phyloP scores from a whole-genome alignment of 208 protist species.

The Acanthamoeba healyi region DNA sequence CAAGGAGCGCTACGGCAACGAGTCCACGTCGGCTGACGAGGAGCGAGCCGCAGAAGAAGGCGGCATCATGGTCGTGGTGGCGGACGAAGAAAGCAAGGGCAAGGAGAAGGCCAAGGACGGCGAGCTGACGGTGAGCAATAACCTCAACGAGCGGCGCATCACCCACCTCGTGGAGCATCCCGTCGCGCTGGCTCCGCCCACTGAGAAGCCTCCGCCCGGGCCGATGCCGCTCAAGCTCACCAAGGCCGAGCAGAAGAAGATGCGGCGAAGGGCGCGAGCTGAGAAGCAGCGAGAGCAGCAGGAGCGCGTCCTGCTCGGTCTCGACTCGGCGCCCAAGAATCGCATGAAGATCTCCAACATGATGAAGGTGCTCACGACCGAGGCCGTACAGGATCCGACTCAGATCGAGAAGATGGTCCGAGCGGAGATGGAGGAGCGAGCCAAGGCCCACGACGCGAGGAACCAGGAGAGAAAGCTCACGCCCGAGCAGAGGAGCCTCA shows the following conservation, averaged over 20 bases:
- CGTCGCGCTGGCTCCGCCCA: conserved; percentile 51
- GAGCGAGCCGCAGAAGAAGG: neutral
- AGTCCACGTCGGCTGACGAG: neutral
- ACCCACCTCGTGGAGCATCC: conserved; percentile 84
- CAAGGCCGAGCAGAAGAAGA: conserved; percentile 80
- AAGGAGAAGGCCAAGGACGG: neutral
- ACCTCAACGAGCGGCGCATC: conserved; percentile 50
- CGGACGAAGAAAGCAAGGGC: neutral
- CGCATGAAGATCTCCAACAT: conserved; percentile 87
- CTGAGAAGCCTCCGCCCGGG: neutral
- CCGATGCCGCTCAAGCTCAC: conserved; percentile 78
- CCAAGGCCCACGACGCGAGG: conserved; percentile 30
- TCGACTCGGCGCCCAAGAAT: conserved; percentile 70
- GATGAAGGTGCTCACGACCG: conserved; percentile 82
- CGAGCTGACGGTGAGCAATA: neutral
- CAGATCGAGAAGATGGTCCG: conserved; percentile 76
- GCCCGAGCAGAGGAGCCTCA: conserved; percentile 81
- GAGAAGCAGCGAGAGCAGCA: conserved; percentile 72
- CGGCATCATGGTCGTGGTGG: neutral
- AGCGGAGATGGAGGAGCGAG: conserved; percentile 71
- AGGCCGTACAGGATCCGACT: conserved; percentile 86
- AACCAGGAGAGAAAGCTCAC: conserved; percentile 84
- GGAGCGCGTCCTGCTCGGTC: conserved; percentile 76
- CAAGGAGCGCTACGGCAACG: conserved; percentile 24
- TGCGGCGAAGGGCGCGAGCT: conserved; percentile 60